phyloP scores from a whole-genome alignment of 2,329 filamentous ascomycete genomes.

The Aspergillus amoenus region DNA sequence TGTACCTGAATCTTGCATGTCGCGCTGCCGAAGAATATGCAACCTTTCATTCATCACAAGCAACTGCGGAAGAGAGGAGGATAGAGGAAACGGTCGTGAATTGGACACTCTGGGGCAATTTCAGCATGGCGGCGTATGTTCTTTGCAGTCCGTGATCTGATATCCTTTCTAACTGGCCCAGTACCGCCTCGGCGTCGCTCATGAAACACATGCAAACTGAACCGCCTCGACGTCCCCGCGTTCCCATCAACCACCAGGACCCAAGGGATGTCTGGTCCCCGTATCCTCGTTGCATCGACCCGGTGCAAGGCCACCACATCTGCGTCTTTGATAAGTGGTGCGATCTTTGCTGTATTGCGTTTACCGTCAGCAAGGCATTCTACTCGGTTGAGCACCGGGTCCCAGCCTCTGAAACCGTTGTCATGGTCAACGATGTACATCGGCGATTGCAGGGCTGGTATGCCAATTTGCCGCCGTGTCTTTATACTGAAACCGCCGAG shows the following conservation, averaged over 20 bases:
- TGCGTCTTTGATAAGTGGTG: constrained; percentile 28
- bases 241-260: constrained; percentile 15
- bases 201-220: constrained; percentile 22
- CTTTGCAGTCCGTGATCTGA: no score
- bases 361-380: constrained; percentile 19
- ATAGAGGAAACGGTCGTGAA: constrained; percentile 17
- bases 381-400: constrained; percentile 17
- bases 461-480: constrained; percentile 24
- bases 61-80: constrained; percentile 9
- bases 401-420: constrained; percentile 10
- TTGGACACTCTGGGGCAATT: constrained; percentile 22
- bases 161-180: background rate
- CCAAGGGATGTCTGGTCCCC: constrained; percentile 22
- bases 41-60: constrained; percentile 14
- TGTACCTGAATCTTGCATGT: constrained; percentile 25
- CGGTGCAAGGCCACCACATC: constrained; percentile 19
- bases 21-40: constrained; percentile 24
- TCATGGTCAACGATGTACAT: constrained; percentile 20
- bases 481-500: constrained; percentile 18
- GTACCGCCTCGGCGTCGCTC: constrained; percentile 19
- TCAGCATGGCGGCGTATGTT: constrained; percentile 18
- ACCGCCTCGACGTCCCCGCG: constrained; percentile 14
- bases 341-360: constrained; percentile 22
- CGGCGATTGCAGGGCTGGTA: constrained; percentile 25
- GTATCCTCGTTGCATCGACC: constrained; percentile 22